Percentiles rank a stretch among this genome's conserved stretches.
Conservation (phyloP, 257 asterid genomes). For the Solanum pennellii region DNA sequence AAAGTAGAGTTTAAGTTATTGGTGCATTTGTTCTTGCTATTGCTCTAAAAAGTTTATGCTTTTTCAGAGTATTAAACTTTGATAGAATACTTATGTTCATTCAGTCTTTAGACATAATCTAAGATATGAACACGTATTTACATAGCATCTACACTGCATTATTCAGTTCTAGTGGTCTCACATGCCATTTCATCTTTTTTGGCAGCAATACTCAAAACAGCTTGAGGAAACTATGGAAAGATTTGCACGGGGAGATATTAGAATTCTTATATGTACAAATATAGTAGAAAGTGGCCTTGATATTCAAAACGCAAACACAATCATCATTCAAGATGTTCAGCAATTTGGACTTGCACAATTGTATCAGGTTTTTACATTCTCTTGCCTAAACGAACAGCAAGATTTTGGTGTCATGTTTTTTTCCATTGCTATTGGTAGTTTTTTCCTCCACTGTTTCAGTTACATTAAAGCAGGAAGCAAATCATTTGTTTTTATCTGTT, state of each 20-base stretch:
- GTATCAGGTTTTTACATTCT: conserved; percentile 60
- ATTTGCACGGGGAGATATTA: conserved; percentile 62
- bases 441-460: neutral
- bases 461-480: neutral
- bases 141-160: neutral
- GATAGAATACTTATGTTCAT: neutral
- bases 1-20: neutral
- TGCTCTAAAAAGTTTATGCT: neutral
- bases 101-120: neutral
- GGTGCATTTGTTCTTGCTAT: neutral
- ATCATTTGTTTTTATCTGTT: neutral
- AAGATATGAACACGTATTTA: neutral
- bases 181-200: conserved; percentile 4
- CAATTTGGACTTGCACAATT: conserved; percentile 96
- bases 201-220: conserved; percentile 92
- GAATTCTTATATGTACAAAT: conserved; percentile 90
- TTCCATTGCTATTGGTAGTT: neutral
- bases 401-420: neutral
- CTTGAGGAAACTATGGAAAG: conserved; percentile 96
- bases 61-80: neutral
- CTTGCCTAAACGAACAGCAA: neutral
- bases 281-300: conserved; percentile 99
- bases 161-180: neutral
- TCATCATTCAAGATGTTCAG: conserved; percentile 89
- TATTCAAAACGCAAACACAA: conserved; percentile 93